phyloP scores from a whole-genome alignment of 768 basidiomycete species.

The Collybiopsis luxurians region DNA sequence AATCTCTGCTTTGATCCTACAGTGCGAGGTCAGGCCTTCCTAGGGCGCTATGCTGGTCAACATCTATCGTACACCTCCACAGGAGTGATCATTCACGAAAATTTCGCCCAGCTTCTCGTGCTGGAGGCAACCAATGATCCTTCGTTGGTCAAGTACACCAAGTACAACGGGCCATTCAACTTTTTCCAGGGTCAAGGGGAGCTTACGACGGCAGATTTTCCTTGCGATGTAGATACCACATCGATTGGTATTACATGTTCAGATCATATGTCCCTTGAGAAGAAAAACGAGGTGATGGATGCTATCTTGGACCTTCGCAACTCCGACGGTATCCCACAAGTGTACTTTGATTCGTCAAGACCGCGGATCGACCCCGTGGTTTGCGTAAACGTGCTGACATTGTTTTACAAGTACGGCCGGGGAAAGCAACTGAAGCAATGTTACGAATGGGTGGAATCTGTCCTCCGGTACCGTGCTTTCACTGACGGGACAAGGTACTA shows the following conservation, averaged over 20 bases:
- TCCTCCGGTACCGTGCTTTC: slow-evolving; percentile 51
- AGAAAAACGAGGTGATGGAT: slow-evolving; percentile 41
- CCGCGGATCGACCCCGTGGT: slow-evolving; percentile 55
- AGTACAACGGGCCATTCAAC: slow-evolving; percentile 46
- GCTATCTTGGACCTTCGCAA: slow-evolving; percentile 53
- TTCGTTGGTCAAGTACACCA: slow-evolving; percentile 38
- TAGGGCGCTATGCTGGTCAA: slow-evolving; percentile 35
- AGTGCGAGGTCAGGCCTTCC: slow-evolving; percentile 37
- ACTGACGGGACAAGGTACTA: slow-evolving; percentile 56
- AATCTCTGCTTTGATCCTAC: slow-evolving; percentile 48
- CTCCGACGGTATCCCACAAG: slow-evolving; percentile 50
- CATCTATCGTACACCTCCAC: slow-evolving; percentile 43
- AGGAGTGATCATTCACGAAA: slow-evolving; percentile 42
- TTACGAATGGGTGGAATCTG: slow-evolving; percentile 46
- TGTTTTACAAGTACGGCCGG: slow-evolving; percentile 50
- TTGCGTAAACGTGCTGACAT: slow-evolving; percentile 45
- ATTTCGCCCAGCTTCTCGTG: slow-evolving; percentile 59
- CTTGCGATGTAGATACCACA: slow-evolving; percentile 58
- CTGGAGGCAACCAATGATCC: slow-evolving; percentile 47
- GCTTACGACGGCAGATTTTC: slow-evolving; percentile 48
- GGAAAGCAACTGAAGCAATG: slow-evolving; percentile 42
- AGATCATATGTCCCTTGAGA: slow-evolving; percentile 24
- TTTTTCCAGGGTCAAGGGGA: slow-evolving; percentile 47
- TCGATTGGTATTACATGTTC: slow-evolving; percentile 45
- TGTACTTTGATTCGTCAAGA: slow-evolving; percentile 32